These are phyloP conservation scores for Ochromonas danica DNA, from an alignment of 108 stramenopile genomes.

Conservation along the genomic window DNA sequence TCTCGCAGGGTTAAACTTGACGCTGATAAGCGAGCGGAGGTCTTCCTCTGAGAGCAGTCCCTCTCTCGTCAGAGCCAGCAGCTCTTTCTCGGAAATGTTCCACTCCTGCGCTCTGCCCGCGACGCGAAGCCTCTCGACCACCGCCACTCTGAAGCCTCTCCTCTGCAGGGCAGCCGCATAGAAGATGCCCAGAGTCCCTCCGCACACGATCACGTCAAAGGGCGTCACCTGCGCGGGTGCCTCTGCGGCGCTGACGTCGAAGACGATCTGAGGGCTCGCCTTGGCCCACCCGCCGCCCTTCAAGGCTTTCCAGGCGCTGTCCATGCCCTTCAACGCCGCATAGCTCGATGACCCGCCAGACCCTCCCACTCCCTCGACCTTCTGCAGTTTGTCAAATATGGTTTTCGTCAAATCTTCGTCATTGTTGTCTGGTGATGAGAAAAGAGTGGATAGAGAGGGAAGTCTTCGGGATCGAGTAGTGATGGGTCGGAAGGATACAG, in stretches of 20 bases:
- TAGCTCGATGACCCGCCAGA: background rate
- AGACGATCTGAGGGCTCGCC: background rate
- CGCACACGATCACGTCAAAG: background rate
- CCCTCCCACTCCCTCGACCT: background rate
- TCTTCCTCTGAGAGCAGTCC: slow-evolving; percentile 74
- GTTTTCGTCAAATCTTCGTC: too few species aligned
- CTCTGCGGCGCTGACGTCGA: slow-evolving; percentile 1
- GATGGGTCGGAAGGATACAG: too few species aligned
- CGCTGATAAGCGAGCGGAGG: slow-evolving; percentile 62
- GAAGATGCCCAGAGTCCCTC: slow-evolving; percentile 57
- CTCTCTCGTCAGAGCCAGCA: slow-evolving; percentile 68
- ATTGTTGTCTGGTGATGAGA: too few species aligned
- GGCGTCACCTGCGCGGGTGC: background rate
- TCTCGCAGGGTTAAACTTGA: background rate
- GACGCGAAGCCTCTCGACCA: slow-evolving; percentile 75
- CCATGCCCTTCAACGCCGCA: background rate
- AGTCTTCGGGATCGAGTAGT: too few species aligned
- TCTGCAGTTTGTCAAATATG: background rate
- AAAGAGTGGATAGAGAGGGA: too few species aligned
- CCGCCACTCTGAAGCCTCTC: slow-evolving; percentile 66
- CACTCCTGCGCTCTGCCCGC: slow-evolving; percentile 85
- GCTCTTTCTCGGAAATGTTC: slow-evolving; percentile 83
- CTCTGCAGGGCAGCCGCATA: slow-evolving; percentile 74
- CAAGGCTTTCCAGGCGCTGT: background rate
- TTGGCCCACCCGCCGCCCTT: background rate